Evolutionary conservation across 129 eudicot genomes (phyloP).

Genomic region (Apium graveolens): DNA sequence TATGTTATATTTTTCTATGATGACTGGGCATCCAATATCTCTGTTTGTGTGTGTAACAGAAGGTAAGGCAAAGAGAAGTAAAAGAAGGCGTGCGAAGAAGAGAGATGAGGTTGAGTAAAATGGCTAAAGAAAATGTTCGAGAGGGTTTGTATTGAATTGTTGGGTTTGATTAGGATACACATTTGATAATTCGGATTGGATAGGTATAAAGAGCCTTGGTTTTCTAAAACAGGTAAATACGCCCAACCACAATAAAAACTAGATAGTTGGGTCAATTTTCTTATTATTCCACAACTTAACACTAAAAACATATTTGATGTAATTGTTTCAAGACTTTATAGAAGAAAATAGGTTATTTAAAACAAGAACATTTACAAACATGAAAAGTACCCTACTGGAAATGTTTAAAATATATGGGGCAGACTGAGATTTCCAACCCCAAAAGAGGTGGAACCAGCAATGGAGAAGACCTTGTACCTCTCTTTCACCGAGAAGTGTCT

Average conservation of each 20-base stretch:
- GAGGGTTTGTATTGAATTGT: neutral
- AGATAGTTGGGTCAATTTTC: no score
- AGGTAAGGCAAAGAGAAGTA: neutral
- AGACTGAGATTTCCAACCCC: neutral
- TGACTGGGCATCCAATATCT: no score
- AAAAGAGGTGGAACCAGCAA: neutral
- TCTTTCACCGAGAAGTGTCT: neutral
- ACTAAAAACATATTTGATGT: neutral
- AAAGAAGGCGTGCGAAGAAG: neutral
- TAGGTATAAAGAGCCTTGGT: neutral
- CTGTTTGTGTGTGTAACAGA: neutral
- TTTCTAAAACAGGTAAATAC: neutral
- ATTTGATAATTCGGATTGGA: no score
- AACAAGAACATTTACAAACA: neutral
- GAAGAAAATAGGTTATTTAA: no score
- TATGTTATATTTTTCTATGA: no score
- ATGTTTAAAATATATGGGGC: neutral
- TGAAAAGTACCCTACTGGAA: neutral
- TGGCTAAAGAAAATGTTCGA: neutral
- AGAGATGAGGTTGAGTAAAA: neutral
- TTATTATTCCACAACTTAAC: neutral
- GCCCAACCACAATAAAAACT: neutral
- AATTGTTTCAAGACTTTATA: neutral
- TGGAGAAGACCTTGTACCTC: neutral
- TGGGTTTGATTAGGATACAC: neutral